A percentile compares a stretch with the other conserved stretches of the same genome.
phyloP scores from a whole-genome alignment of 768 basidiomycete species.

The Suillus subaureus region DNA sequence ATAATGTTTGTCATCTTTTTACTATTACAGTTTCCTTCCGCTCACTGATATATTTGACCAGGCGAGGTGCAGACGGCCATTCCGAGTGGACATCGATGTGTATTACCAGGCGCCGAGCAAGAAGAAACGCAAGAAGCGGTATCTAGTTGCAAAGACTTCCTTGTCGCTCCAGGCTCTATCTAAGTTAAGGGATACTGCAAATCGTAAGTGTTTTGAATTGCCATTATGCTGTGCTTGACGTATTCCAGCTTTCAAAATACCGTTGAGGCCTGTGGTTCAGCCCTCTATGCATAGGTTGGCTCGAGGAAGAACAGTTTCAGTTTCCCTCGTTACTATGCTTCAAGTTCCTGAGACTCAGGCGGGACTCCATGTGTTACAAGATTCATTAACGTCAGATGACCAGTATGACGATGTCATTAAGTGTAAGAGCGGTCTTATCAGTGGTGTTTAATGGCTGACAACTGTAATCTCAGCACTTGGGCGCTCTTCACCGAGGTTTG shows the following conservation, averaged over 20 bases:
- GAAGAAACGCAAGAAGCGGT: slow-evolving; percentile 59
- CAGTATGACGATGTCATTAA: not conserved
- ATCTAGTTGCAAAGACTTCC: slow-evolving; percentile 52
- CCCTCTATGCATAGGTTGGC: slow-evolving; percentile 9
- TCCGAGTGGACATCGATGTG: slow-evolving; percentile 56
- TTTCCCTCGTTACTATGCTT: slow-evolving; percentile 23
- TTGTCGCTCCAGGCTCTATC: slow-evolving; percentile 56
- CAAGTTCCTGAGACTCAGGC: slow-evolving; percentile 14
- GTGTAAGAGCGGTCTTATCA: not conserved
- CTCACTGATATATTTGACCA: slow-evolving; percentile 34
- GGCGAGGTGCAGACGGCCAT: slow-evolving; percentile 19
- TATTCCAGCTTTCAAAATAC: slow-evolving; percentile 44
- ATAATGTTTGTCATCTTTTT: slow-evolving; percentile 46
- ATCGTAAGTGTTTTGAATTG: slow-evolving; percentile 38
- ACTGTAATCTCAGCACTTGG: not conserved
- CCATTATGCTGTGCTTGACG: slow-evolving; percentile 12
- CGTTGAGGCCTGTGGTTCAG: slow-evolving; percentile 37
- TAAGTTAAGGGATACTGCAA: slow-evolving; percentile 48
- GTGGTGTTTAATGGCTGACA: not conserved
- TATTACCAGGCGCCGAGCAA: slow-evolving; percentile 64
- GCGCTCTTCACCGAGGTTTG: not conserved
- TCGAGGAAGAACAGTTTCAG: slow-evolving; percentile 14
- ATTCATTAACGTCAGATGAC: not conserved
- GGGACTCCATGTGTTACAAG: not conserved
- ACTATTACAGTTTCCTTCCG: not conserved